Evolutionary conservation across 2,329 filamentous ascomycete species (phyloP), one percentile per base, ranked within the genome.

Genomic region (Diaporthe helianthi): DNA sequence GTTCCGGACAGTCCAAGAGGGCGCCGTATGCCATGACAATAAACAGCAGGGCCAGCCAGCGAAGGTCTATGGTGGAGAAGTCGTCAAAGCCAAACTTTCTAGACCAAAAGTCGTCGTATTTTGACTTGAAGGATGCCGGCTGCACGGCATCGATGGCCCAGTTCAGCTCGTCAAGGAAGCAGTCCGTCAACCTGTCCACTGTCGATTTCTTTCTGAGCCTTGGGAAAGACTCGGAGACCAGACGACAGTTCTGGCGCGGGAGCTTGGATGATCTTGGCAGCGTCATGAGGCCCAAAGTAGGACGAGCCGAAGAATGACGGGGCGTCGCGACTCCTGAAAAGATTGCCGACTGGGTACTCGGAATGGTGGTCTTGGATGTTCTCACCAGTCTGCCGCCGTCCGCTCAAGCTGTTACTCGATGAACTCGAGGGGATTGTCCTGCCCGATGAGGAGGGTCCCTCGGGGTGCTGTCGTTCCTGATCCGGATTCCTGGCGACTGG

Each of bases 31-130:
- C 79, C 13, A 82, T 73, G 6, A 82, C 77, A 19, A 81, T 80
- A 67, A 82, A 82, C 0, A 82, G 71, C 22, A 82, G 72, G 15
- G 79, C 77, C n/a, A 82, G 75, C 80, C 80, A 82, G 2, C 80
- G 75, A 9, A 82, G 73, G 69, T 82, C 80, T 4, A 82, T 76
- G 2, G 78, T 78, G 0, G 78, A 76, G 31, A 81, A 76, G 69
- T 82, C 80, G 53, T 82, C 80, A 51, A 78, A 78, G 22, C 80
- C 80, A 51, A 77, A 80, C 58, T 80, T 80, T 2, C 79, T 69
- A 5, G 75, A 74, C 79, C 80, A 82, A 55, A 82, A 82, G 10
- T 72, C 73, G 33, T 80, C 76, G 72, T 81, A 81, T 1, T 31
- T 60, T 1, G 54, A 17, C 36, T 44, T 44, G 24, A 60, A 60